Evolutionary conservation across 768 basidiomycete genomes (phyloP), one percentile per base, ranked within the genome.

Genomic region (Panus rudis): DNA sequence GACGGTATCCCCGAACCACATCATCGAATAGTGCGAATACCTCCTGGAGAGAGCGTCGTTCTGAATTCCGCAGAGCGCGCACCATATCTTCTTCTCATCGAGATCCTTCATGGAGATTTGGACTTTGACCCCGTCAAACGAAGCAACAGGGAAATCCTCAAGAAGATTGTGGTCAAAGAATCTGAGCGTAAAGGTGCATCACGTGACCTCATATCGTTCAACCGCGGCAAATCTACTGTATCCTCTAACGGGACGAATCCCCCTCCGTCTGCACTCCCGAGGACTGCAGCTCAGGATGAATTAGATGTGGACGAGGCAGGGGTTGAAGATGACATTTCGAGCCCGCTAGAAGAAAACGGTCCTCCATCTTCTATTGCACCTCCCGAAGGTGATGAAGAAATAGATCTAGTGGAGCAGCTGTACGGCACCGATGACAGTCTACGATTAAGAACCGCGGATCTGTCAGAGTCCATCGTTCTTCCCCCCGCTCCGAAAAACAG

Each of bases 1-100:
- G 60, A 64, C 12, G 61, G 63, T 28, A 63, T 69, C 30, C 69
- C 74, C 5, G 69, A 78, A 54, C 79, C 86, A 4, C 94, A 98
- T 60, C 92, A 97, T 60, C 84, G 91, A 32, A 90, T 99, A 40
- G 92, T 98, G 39, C 82, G 96, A 50, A 94, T 99, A 56, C 93
- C 94, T 10, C 94, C 96, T 3, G 91, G 93, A 12, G 96, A 99
- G 68, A 87, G 90, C 44, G 96, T 98, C 34, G 96, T 98, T 8
- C 75, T 99, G 21, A 99, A 99, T 60, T 98, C 94, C 16, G 96
- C 96, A 3, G 93, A 99, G 63, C 78, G 88, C 26, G 92, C 92
- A 0, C 96, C 96, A 4, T 99, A 89, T 59, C 72, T 99, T 16
- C 75, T 99, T 19, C 73, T 93, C 48, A 78, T 98, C 45, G 96